Evolutionary conservation across 805 yeast genomes (phyloP), one percentile per base, ranked within the genome.

Genomic region (Myxozyma monticola): DNA sequence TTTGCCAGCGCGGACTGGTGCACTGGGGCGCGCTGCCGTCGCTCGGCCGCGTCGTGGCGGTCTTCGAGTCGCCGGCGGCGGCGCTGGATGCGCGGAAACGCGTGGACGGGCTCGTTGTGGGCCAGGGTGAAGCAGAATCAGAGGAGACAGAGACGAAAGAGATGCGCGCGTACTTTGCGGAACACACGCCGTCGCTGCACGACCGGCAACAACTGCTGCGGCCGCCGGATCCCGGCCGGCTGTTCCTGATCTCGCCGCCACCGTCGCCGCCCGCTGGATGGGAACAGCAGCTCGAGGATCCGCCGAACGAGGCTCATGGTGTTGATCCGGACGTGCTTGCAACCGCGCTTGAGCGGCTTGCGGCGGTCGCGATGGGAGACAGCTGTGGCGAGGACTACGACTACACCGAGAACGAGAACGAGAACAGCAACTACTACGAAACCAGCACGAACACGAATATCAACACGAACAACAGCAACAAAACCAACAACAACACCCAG

Each of bases 231-330:
- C 38, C 41, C 17, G 63, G 63, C 15, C 47, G 51, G 45, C 37
- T 59, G 21, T 45, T 57, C 36, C 38, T 60, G 35, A 59, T 61
- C 12, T 59, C 63, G 18, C 64, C 64, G 14, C 64, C 64, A 21
- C 60, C 62, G 22, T 61, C 64, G 15, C 64, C 64, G n/a, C 64
- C 64, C 1, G 49, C 56, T 3, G 64, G 55, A 1, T 61, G 64
- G 64, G 49, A 45, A 22, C 25, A 54, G 18, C 18, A 18, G 7
- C 39, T 34, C 10, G 64, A 61, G 38, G 60, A 56, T 12, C 57
- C 64, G 12, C 64, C 64, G 24, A 61, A 61, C 28, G 18, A 34
- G 18, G 37, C 48, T 15, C 26, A 38, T 1, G 63, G 62, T 1
- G 47, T 49, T 3, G 37, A 38, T 3, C 43, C 52, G 3, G 48